phyloP scores from a whole-genome alignment of 2,329 filamentous ascomycete genomes.

The Beauveria rudraprayagi region DNA sequence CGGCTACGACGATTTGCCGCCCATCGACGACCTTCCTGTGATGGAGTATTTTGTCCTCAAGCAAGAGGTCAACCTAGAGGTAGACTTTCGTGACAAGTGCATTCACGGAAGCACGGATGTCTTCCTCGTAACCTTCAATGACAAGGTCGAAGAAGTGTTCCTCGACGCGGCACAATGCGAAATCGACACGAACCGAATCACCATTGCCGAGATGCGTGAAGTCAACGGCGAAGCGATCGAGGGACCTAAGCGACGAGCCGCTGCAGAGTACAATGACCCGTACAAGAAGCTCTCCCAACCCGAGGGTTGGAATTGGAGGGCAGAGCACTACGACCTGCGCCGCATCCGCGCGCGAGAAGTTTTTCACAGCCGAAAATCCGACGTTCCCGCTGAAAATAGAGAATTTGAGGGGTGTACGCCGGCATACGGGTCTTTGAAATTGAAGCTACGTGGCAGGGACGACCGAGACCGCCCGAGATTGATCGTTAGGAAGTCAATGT shows the following conservation, averaged over 20 bases:
- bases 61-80: conserved; percentile 82
- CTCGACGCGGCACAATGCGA: conserved; percentile 57
- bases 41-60: conserved; percentile 54
- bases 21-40: conserved; percentile 27
- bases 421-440: conserved; percentile 43
- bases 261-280: conserved; percentile 50
- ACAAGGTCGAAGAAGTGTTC: conserved; percentile 49
- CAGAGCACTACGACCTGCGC: conserved; percentile 69
- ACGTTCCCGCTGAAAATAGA: conserved; percentile 48
- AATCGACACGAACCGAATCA: conserved; percentile 46
- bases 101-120: conserved; percentile 76
- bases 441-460: conserved; percentile 33
- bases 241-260: conserved; percentile 32
- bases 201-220: conserved; percentile 36
- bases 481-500: conserved; percentile 37
- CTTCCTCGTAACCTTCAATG: conserved; percentile 58
- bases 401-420: conserved; percentile 49
- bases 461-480: conserved; percentile 32
- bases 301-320: conserved; percentile 50
- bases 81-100: conserved; percentile 71
- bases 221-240: conserved; percentile 27
- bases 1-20: conserved; percentile 24
- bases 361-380: conserved; percentile 41
- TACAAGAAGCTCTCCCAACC: conserved; percentile 59
- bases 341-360: conserved; percentile 56